Percentiles rank a stretch among this genome's conserved stretches.
phyloP scores from a whole-genome alignment of 2,329 filamentous ascomycete species.

The Hymenoscyphus fraxineus region DNA sequence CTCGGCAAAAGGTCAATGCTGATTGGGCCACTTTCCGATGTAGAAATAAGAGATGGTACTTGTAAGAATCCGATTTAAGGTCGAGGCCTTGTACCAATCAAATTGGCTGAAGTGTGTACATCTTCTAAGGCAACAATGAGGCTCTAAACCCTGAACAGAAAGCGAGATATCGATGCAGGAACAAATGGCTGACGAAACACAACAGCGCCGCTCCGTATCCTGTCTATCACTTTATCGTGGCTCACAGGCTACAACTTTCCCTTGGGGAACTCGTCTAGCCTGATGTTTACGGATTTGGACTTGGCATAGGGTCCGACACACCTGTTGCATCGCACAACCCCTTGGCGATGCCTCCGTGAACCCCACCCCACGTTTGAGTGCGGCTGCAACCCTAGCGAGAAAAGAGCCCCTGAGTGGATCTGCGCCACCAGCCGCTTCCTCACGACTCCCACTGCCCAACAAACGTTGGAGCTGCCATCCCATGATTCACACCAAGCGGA shows the following conservation, averaged over 20 bases:
- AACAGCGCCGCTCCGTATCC: not conserved
- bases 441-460: not conserved
- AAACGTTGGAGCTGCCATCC: not conserved
- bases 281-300: not conserved
- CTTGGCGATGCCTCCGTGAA: constrained; percentile 1
- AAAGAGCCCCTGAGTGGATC: not conserved
- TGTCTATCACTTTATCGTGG: not conserved
- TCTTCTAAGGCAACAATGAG: not conserved
- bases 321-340: not conserved
- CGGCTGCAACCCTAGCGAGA: not conserved
- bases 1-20: not conserved
- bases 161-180: not conserved
- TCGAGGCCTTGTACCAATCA: not conserved
- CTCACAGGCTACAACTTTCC: not conserved
- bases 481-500: not conserved
- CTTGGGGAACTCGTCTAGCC: not conserved
- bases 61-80: not conserved
- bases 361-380: not conserved
- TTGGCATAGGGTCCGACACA: constrained; percentile 1
- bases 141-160: no score
- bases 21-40: not conserved
- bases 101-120: not conserved
- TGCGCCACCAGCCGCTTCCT: not conserved
- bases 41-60: no score
- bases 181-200: not conserved